These are phyloP conservation scores for Colletotrichum somersetense DNA, from an alignment of 2,329 filamentous ascomycete genomes.

Conservation along the genomic window DNA sequence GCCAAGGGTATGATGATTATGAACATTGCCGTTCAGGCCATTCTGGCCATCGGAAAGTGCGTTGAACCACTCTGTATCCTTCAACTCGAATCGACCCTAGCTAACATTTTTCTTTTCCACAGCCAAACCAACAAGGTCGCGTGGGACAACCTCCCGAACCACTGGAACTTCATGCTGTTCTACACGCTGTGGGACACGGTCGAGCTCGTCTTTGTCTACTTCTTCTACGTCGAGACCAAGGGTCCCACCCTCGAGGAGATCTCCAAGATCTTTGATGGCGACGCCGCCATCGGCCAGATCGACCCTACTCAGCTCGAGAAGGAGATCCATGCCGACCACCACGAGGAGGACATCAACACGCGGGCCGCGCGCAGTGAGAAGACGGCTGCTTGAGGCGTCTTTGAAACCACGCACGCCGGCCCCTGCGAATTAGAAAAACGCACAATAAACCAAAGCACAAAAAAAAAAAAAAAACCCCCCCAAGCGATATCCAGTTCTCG, in stretches of 20 bases:
- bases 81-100: background rate
- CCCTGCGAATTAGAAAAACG: background rate
- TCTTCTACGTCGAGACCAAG: conserved; percentile 78
- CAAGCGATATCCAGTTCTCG: background rate
- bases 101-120: conserved; percentile 12
- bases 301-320: conserved; percentile 68
- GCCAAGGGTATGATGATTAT: conserved; percentile 73
- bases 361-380: conserved; percentile 42
- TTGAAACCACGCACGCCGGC: background rate
- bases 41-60: conserved; percentile 71
- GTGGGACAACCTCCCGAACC: conserved; percentile 68
- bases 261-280: conserved; percentile 77
- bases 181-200: conserved; percentile 73
- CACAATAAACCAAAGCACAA: too few species aligned
- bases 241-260: conserved; percentile 79
- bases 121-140: conserved; percentile 74
- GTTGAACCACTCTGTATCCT: conserved; percentile 46
- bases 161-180: conserved; percentile 76
- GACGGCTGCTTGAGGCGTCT: conserved; percentile 41
- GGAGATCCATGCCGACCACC: conserved; percentile 58
- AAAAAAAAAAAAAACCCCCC: background rate
- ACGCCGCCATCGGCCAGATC: conserved; percentile 67
- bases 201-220: conserved; percentile 73
- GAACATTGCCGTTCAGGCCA: conserved; percentile 73
- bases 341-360: conserved; percentile 51